Evolutionary conservation across 2,329 filamentous ascomycete genomes (phyloP), one percentile per base, ranked within the genome.

Genomic region (Lasiodiplodia hormozganensis): DNA sequence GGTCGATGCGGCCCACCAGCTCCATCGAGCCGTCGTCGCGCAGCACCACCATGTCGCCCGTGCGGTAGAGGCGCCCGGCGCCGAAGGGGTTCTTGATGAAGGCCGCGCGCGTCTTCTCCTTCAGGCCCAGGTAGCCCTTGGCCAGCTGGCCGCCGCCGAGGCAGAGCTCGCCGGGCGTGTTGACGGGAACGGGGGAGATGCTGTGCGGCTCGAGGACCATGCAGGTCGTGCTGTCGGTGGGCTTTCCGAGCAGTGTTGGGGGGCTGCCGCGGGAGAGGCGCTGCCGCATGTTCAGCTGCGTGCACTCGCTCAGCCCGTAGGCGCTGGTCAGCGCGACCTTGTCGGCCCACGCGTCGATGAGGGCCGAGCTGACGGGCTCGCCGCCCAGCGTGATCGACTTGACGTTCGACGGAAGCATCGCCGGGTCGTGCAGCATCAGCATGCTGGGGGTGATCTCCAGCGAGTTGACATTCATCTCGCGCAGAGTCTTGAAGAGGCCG

Each of bases 151-250:
- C 23, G 12, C 70, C 70, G 4, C 92, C 92, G 23, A 96, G 83
- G 2, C 88, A 92, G 23, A 96, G 86, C 76, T 96, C 93, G 6
- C 92, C 92, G 14, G 47, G 31, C 7, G 66, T 25, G 2, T 68
- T 67, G 1, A 51, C 8, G 1, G 72, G 70, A 0, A 70, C 34
- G 3, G 67, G 67, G 5, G 47, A 36, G 14, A 62, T 7, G 51
- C 6, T 51, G 1, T 69, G 16, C 10, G 68, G 53, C 25, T 68
- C 70, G 1, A 70, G 6, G 12, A 74, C 54, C 25, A 70, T 72
- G 40, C n/a, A 47, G 12, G 43, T 64, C 4, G 18, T 66, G 31
- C 43, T 47, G 14, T 47, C 43, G 7, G 43, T 16, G 1, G 43
- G 43, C 14, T 14, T 16, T 16, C 43, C 43, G n/a, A 47, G 43